phyloP scores from a whole-genome alignment of 129 eudicot species.

The Chrysanthemum seticuspe region DNA sequence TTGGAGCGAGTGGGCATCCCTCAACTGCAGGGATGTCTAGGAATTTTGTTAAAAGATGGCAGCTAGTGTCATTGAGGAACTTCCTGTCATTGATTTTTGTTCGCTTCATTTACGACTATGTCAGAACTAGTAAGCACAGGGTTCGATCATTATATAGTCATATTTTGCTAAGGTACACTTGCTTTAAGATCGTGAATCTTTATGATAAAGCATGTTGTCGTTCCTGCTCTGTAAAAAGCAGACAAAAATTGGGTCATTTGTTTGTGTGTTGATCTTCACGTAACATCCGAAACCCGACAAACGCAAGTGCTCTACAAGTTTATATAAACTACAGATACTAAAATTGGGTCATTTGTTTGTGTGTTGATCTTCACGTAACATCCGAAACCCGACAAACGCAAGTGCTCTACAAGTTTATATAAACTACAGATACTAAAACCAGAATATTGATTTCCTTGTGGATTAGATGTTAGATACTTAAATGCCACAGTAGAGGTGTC shows the following conservation, averaged over 20 bases:
- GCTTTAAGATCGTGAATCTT: not conserved
- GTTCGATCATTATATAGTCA: too few relatives aligned
- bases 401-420: not conserved
- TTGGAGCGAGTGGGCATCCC: slow-evolving; percentile 14
- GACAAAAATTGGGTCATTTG: not conserved
- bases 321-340: not conserved
- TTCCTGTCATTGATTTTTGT: not conserved
- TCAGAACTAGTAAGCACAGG: too few relatives aligned
- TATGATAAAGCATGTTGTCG: not conserved
- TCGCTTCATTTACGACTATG: not conserved
- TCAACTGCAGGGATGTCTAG: slow-evolving; percentile 21
- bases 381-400: too few relatives aligned
- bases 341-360: not conserved
- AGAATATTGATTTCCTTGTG: too few relatives aligned
- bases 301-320: not conserved
- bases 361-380: too few relatives aligned
- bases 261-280: too few relatives aligned
- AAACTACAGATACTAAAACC: not conserved
- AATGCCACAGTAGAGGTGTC: too few relatives aligned
- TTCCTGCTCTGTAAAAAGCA: not conserved
- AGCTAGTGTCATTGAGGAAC: slow-evolving; percentile 19
- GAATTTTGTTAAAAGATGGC: slow-evolving; percentile 47
- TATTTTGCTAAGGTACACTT: not conserved
- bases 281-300: too few relatives aligned
- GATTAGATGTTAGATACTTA: too few relatives aligned